Evolutionary conservation across 2,329 filamentous ascomycete genomes (phyloP).

Genomic region (Penicillium crustosum): DNA sequence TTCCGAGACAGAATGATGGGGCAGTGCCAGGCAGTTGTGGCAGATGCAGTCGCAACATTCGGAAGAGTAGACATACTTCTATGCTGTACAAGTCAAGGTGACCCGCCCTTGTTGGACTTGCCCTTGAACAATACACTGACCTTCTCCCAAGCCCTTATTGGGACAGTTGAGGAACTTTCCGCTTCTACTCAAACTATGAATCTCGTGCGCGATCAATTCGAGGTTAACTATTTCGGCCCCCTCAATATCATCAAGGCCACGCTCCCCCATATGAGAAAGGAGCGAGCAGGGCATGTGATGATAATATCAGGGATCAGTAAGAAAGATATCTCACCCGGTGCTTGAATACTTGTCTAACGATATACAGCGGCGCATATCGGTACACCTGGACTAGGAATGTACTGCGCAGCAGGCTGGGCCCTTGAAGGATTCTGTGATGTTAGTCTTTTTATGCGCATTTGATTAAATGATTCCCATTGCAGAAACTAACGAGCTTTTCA

Average conservation of each 20-base stretch:
- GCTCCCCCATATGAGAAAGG: slow-evolving; percentile 74
- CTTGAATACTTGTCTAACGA: slow-evolving; percentile 18
- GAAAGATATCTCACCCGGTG: slow-evolving; percentile 12
- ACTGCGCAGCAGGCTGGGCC: slow-evolving; percentile 90
- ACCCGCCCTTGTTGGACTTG: background rate
- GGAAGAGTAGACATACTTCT: slow-evolving; percentile 85
- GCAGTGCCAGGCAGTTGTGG: slow-evolving; percentile 81
- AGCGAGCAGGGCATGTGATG: slow-evolving; percentile 85
- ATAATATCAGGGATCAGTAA: slow-evolving; percentile 79
- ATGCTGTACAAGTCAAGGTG: slow-evolving; percentile 84
- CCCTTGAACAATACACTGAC: slow-evolving; percentile 9
- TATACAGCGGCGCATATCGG: slow-evolving; percentile 74
- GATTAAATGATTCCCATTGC: background rate
- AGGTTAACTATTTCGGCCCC: slow-evolving; percentile 90
- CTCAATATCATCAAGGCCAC: slow-evolving; percentile 93
- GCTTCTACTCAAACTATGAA: slow-evolving; percentile 70
- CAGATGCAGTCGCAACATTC: slow-evolving; percentile 81
- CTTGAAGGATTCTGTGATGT: slow-evolving; percentile 94
- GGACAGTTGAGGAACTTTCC: slow-evolving; percentile 85
- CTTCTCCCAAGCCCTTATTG: slow-evolving; percentile 67
- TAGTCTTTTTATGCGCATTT: slow-evolving; percentile 13
- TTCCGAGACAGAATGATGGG: slow-evolving; percentile 52
- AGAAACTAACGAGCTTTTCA: slow-evolving; percentile 26
- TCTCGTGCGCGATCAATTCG: slow-evolving; percentile 86
- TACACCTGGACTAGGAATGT: slow-evolving; percentile 85